A percentile compares a stretch with the other conserved stretches of the same genome.
Conservation (phyloP, 352 stramenopile species). For the Phytophthora sp. region DNA sequence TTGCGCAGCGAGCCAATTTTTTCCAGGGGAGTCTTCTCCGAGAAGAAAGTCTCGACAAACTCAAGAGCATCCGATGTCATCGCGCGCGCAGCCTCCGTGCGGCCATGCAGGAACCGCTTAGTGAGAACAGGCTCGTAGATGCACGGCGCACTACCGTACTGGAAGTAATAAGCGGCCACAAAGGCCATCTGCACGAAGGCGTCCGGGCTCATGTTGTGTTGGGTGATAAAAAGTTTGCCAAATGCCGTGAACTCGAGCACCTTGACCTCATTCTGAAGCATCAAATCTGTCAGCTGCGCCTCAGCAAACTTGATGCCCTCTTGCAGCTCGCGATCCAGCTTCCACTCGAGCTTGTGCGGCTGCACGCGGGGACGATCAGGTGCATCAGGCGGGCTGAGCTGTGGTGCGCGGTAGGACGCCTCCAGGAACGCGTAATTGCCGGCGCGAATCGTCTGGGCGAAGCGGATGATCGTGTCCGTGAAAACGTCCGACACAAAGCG, state of each 20-base stretch:
- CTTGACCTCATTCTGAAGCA: slow-evolving; percentile 93
- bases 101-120: slow-evolving; percentile 94
- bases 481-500: slow-evolving; percentile 91
- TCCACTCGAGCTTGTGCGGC: slow-evolving; percentile 93
- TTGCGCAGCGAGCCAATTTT: slow-evolving; percentile 89
- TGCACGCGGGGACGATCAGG: slow-evolving; percentile 52
- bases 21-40: slow-evolving; percentile 78
- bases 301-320: slow-evolving; percentile 94
- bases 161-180: slow-evolving; percentile 93
- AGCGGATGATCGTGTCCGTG: slow-evolving; percentile 93
- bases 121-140: slow-evolving; percentile 96
- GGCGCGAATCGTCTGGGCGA: slow-evolving; percentile 93
- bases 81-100: slow-evolving; percentile 94
- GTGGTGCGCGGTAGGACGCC: slow-evolving; percentile 73
- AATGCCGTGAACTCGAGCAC: slow-evolving; percentile 95
- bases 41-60: slow-evolving; percentile 92
- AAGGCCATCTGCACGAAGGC: slow-evolving; percentile 97
- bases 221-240: slow-evolving; percentile 91
- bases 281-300: slow-evolving; percentile 93
- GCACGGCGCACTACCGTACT: slow-evolving; percentile 90
- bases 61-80: slow-evolving; percentile 90
- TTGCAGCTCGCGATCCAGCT: slow-evolving; percentile 78
- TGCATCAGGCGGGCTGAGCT: slow-evolving; percentile 48
- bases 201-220: slow-evolving; percentile 93
- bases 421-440: slow-evolving; percentile 79